These are phyloP conservation scores for Coprinopsis sp. DNA, from an alignment of 768 basidiomycete species.

Conservation along the genomic window DNA sequence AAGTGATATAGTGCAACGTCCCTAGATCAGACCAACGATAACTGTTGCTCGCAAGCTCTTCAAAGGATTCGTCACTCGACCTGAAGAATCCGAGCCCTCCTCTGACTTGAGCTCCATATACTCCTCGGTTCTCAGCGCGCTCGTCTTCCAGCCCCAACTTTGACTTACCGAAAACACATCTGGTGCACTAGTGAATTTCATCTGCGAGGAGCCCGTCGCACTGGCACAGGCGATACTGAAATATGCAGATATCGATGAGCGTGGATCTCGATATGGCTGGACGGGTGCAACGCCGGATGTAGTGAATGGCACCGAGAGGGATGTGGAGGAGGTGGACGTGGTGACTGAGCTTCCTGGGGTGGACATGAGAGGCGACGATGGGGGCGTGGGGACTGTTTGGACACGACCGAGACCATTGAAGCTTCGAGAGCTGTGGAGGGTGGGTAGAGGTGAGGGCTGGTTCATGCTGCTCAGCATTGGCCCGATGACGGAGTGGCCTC, in stretches of 20 bases:
- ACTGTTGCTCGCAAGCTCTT: conserved; percentile 74
- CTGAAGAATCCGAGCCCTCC: conserved; percentile 16
- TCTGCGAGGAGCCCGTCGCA: conserved; percentile 75
- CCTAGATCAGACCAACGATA: conserved; percentile 66
- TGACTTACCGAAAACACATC: conserved; percentile 82
- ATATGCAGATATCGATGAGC: conserved; percentile 67
- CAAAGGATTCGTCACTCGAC: conserved; percentile 16
- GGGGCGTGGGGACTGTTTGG: conserved; percentile 16
- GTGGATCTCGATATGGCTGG: conserved; percentile 75
- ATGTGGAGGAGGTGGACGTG: conserved; percentile 15
- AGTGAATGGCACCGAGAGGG: conserved; percentile 17
- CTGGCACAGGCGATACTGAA: conserved; percentile 82
- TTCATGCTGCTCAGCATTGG: conserved; percentile 18
- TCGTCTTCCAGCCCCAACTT: conserved; percentile 91
- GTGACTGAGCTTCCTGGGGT: conserved; percentile 13
- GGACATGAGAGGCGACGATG: conserved; percentile 20
- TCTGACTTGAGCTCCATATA: conserved; percentile 39
- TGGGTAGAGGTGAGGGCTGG: conserved; percentile 35
- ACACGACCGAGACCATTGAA: conserved; percentile 35
- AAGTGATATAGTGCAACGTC: neutral
- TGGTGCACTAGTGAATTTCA: conserved; percentile 79
- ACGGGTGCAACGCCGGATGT: conserved; percentile 34
- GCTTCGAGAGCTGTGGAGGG: conserved; percentile 42
- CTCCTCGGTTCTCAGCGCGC: conserved; percentile 46
- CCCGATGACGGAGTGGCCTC: conserved; percentile 1